Evolutionary conservation across 148 eudicot species (phyloP), one percentile per base, ranked within the genome.

Genomic region (Silene uniflora): DNA sequence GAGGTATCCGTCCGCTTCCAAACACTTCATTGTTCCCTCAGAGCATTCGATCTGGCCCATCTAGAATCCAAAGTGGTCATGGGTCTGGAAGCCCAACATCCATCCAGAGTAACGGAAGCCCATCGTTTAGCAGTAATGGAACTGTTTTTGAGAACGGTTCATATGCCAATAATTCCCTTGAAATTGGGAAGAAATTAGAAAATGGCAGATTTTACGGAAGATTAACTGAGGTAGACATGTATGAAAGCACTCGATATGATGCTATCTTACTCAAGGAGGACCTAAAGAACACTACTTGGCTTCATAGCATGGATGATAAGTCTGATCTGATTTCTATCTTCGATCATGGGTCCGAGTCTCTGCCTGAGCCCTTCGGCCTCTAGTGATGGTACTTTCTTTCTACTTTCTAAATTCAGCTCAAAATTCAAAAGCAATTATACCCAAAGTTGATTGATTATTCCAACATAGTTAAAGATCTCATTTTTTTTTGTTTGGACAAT

Each of bases 201-300:
- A 90, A 85, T 44, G 83, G 75, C 68, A 90, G 85, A 67, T 58
- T 73, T 56, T 86, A 88, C 46, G 89, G 90, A 23, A 90, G 84
- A 80, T 69, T 94, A 79, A 73, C 75, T 61, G 91, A 86, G 72
- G 78, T 78, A 42, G 97, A 92, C 81, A 88, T 90, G 19, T 95
- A 88, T 52, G 98, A 92, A 78, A 95, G 98, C 79, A 90, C 98
- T 29, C 87, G 98, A 17, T 95, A 95, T 46, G 98, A 95, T 76
- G 85, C 97, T 72, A 87, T 95, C 69, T 81, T 95, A 42, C 86
- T 92, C 17, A 94, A 91, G 84, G 97, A 92, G 83, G 97, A 95
- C 78, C 78, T 88, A 74, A 89, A 90, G 84, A 90, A 86, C 85
- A 88, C 97, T 46, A 91, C 87, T 61, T 94, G 98, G 98, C 84